Evolutionary conservation across 768 basidiomycete species (phyloP).

Genomic region (Lentinula sp.): DNA sequence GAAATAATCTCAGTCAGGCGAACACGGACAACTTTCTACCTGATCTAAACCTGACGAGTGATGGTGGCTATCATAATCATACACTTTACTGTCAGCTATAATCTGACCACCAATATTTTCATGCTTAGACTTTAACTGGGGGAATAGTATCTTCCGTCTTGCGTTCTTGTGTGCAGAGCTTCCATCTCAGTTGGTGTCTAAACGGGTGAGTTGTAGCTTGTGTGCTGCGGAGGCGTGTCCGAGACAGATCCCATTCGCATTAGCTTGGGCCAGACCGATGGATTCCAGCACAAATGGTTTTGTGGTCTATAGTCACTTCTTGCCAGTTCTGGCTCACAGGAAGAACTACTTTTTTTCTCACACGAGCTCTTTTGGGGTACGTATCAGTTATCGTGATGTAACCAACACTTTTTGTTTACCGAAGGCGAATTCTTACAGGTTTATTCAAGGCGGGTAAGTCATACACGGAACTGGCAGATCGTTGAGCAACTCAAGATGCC

Average conservation of each 20-base stretch:
- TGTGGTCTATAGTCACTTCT: constrained; percentile 47
- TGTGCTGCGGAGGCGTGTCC: background rate
- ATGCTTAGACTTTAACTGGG: constrained; percentile 45
- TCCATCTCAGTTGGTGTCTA: constrained; percentile 58
- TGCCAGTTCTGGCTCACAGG: constrained; percentile 53
- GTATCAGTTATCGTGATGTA: background rate
- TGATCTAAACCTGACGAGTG: constrained; percentile 46
- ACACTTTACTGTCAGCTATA: background rate
- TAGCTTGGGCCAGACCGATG: constrained; percentile 58
- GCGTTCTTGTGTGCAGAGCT: constrained; percentile 51
- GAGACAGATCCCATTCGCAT: background rate
- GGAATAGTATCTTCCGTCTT: constrained; percentile 48
- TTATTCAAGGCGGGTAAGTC: constrained; percentile 42
- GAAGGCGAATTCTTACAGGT: constrained; percentile 13
- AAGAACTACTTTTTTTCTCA: constrained; percentile 41
- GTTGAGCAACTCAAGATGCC: no score
- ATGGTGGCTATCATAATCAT: constrained; percentile 24
- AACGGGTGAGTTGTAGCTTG: constrained; percentile 30
- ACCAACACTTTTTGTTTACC: background rate
- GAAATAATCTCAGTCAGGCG: constrained; percentile 49
- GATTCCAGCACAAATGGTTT: constrained; percentile 54
- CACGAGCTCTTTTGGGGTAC: constrained; percentile 42
- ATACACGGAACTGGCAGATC: no score
- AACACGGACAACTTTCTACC: constrained; percentile 54
- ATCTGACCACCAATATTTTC: background rate